Conservation (phyloP, 495 filamentous ascomycete genomes). For the Aspergillus sclerotiicarbonarius region DNA sequence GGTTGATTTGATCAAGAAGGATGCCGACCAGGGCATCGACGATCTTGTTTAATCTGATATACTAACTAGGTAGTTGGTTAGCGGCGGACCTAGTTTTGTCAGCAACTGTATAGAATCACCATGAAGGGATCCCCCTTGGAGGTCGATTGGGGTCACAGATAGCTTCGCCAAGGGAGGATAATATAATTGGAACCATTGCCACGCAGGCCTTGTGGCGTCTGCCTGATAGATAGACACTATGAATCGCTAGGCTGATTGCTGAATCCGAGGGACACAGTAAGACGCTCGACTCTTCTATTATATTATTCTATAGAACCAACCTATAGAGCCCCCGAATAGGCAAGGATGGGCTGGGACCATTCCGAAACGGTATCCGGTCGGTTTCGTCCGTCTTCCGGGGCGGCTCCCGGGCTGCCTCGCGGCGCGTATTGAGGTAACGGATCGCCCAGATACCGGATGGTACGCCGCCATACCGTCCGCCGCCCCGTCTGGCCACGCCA, state of each 20-base stretch:
- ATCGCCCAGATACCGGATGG: neutral
- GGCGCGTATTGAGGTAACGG: neutral
- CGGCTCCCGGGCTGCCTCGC: neutral
- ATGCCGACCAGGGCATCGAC: constrained; percentile 86
- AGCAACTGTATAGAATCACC: neutral
- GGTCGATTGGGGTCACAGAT: neutral
- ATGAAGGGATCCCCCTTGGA: neutral
- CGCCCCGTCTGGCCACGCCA: constrained; percentile 26
- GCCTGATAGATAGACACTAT: too few relatives aligned
- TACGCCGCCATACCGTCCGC: neutral
- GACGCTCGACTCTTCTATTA: neutral
- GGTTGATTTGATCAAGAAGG: constrained; percentile 88
- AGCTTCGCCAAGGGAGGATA: neutral
- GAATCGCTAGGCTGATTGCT: too few relatives aligned
- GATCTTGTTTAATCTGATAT: constrained; percentile 68
- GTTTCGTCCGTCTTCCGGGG: neutral
- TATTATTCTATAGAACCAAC: neutral
- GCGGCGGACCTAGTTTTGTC: too few relatives aligned
- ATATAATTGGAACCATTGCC: neutral
- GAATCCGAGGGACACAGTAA: too few relatives aligned
- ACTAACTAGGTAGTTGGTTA: too few relatives aligned
- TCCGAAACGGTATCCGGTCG: neutral
- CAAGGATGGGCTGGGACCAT: constrained; percentile 5
- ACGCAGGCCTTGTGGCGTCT: too few relatives aligned
- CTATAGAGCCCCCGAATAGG: constrained; percentile 27